Evolutionary conservation across 2,329 filamentous ascomycete genomes (phyloP).

Genomic region (Pseudogymnoascus sp.): DNA sequence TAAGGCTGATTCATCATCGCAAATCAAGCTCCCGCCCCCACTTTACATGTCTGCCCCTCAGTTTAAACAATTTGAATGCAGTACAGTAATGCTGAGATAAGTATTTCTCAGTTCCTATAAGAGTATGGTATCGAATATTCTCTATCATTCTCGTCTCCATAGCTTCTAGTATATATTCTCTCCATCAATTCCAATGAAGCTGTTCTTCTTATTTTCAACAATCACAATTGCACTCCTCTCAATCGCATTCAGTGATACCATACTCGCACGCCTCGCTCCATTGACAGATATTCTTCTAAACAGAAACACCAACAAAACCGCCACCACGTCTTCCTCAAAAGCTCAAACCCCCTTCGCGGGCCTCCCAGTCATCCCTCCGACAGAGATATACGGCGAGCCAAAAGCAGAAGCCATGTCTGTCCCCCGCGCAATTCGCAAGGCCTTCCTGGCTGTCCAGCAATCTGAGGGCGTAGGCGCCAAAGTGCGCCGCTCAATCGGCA

Average conservation of each 20-base stretch:
- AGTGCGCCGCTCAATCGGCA: constrained; percentile 82
- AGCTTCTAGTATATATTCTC: neutral
- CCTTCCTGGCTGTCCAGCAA: constrained; percentile 78
- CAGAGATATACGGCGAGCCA: constrained; percentile 15
- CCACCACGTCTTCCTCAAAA: constrained; percentile 9
- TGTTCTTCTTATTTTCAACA: constrained; percentile 22
- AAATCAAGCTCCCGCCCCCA: neutral
- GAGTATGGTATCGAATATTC: constrained; percentile 1
- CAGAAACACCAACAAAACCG: constrained; percentile 9
- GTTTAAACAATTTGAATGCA: neutral
- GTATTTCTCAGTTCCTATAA: neutral
- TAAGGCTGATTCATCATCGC: constrained; percentile 6
- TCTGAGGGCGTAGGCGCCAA: constrained; percentile 80
- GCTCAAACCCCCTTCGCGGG: constrained; percentile 13
- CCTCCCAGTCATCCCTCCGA: constrained; percentile 17
- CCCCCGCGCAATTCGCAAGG: constrained; percentile 69
- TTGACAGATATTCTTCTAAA: constrained; percentile 15
- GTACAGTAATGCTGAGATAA: neutral
- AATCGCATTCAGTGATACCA: constrained; percentile 22
- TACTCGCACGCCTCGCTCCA: constrained; percentile 12
- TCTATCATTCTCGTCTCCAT: neutral
- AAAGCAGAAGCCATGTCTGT: constrained; percentile 49
- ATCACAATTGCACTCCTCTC: constrained; percentile 23
- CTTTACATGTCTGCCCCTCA: neutral
- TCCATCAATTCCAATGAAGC: constrained; percentile 19